These are phyloP conservation scores for Bocquillonia castaneifolia DNA, from an alignment of 441 rosid genomes.

Conservation along the genomic window DNA sequence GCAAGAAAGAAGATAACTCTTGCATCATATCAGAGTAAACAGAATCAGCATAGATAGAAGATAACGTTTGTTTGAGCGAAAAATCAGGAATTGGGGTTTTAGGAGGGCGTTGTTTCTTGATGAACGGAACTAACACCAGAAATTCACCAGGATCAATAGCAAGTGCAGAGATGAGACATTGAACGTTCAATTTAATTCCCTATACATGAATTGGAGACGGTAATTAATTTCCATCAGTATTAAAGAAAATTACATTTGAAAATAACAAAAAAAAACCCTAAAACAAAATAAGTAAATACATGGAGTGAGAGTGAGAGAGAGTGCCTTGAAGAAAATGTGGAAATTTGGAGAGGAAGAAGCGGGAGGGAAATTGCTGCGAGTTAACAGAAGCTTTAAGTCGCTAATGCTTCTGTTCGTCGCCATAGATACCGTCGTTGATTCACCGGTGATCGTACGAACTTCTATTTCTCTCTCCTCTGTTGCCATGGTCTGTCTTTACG, in stretches of 20 bases:
- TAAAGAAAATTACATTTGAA: not conserved
- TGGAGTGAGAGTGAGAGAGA: not conserved
- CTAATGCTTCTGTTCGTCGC: constrained; percentile 36
- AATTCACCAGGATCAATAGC: constrained; percentile 45
- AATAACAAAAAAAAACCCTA: not conserved
- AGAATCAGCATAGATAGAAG: constrained; percentile 50
- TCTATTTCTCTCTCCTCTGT: constrained; percentile 39
- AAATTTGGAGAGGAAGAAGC: constrained; percentile 63
- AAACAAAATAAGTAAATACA: not conserved
- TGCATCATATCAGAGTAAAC: constrained; percentile 54
- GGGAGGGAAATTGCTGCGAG: constrained; percentile 48
- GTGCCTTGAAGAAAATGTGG: constrained; percentile 71
- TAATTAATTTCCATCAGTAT: too few species aligned
- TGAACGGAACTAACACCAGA: constrained; percentile 59
- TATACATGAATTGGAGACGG: constrained; percentile 23
- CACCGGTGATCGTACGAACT: constrained; percentile 66
- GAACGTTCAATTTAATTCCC: constrained; percentile 62
- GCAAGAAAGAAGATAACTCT: constrained; percentile 39
- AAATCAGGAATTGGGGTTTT: constrained; percentile 35
- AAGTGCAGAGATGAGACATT: constrained; percentile 33
- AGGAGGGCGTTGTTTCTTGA: constrained; percentile 48
- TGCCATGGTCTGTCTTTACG: constrained; percentile 1
- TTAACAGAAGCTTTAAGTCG: constrained; percentile 58
- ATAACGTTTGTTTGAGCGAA: constrained; percentile 30
- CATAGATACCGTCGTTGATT: constrained; percentile 40